These are phyloP conservation scores for Mimosa pudica DNA, from an alignment of 306 rosid genomes.

Conservation along the genomic window DNA sequence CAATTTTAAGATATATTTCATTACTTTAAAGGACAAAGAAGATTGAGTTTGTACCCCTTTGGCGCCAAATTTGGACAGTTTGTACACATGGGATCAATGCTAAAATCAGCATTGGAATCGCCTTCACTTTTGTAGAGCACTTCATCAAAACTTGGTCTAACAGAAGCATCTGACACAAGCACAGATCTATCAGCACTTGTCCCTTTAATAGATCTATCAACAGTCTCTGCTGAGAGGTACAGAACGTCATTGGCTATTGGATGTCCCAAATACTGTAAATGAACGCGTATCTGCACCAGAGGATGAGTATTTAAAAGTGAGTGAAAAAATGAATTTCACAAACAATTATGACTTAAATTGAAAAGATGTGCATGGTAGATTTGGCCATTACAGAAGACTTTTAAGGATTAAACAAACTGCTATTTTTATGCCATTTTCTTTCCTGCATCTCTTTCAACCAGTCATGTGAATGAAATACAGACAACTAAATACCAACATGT, in stretches of 20 bases:
- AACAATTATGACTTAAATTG: neutral
- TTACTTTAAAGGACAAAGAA: neutral
- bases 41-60: constrained; percentile 49
- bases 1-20: neutral
- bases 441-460: constrained; percentile 7
- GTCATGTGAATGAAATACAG: neutral
- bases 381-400: neutral
- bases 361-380: neutral
- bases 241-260: constrained; percentile 66
- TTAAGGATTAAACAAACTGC: neutral
- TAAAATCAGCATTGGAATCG: constrained; percentile 45
- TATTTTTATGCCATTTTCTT: constrained; percentile 17
- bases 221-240: constrained; percentile 48
- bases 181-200: constrained; percentile 54
- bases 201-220: constrained; percentile 39
- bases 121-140: constrained; percentile 40
- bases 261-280: constrained; percentile 65
- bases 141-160: constrained; percentile 29
- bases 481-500: constrained; percentile 10
- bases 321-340: neutral
- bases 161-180: constrained; percentile 38
- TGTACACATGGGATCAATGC: constrained; percentile 71
- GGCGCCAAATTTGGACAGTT: constrained; percentile 73
- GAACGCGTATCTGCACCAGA: constrained; percentile 58
- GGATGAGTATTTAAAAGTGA: neutral